These are phyloP conservation scores for Botryobasidium botryosum DNA, from an alignment of 768 basidiomycete genomes.

Conservation along the genomic window DNA sequence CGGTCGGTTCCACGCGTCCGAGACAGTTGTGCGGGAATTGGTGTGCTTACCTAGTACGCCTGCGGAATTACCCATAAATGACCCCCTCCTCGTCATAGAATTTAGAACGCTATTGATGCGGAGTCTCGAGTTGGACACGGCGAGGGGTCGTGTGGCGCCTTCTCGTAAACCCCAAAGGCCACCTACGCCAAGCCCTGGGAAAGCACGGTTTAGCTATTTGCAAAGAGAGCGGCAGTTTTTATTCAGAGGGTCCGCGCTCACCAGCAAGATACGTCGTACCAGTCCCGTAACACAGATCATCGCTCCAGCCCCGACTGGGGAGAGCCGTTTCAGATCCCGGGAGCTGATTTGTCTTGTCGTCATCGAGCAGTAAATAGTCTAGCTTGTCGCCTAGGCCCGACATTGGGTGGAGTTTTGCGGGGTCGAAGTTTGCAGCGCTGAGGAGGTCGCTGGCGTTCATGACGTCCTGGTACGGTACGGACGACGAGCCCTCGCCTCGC, in stretches of 20 bases:
- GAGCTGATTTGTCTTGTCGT: conserved; percentile 83
- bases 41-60: conserved; percentile 80
- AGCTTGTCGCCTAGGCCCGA: conserved; percentile 84
- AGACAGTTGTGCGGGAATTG: background rate
- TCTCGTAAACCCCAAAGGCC: conserved; percentile 93
- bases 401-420: conserved; percentile 82
- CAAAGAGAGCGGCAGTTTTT: conserved; percentile 41
- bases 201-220: background rate
- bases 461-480: conserved; percentile 16
- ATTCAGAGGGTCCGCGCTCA: conserved; percentile 47
- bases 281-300: conserved; percentile 98
- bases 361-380: conserved; percentile 89
- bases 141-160: conserved; percentile 74
- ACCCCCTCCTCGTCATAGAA: conserved; percentile 90
- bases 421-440: conserved; percentile 65
- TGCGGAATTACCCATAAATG: conserved; percentile 95
- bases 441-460: conserved; percentile 81
- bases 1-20: too few relatives aligned
- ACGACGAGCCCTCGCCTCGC: conserved; percentile 10
- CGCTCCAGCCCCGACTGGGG: conserved; percentile 93
- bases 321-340: conserved; percentile 84
- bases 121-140: conserved; percentile 68
- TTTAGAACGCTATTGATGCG: conserved; percentile 96
- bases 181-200: conserved; percentile 56
- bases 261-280: conserved; percentile 97